These are phyloP conservation scores for Lathyrus oleraceus DNA, from an alignment of 306 rosid genomes.

Conservation along the genomic window DNA sequence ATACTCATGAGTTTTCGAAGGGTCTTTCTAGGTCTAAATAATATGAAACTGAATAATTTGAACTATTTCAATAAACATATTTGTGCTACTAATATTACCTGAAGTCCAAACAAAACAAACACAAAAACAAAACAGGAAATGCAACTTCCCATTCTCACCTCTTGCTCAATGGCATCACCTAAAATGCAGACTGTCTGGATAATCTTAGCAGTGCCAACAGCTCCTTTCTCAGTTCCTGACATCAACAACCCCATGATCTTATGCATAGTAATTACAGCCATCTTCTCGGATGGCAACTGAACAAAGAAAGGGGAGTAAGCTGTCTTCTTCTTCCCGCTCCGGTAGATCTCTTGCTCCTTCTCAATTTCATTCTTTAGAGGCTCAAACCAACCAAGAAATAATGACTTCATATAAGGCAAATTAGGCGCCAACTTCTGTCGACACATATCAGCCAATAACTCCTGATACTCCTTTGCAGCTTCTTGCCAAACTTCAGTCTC, in stretches of 20 bases:
- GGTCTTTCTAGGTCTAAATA: conserved; percentile 18
- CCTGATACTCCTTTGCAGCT: conserved; percentile 79
- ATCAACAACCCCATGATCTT: conserved; percentile 82
- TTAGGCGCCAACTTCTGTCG: conserved; percentile 86
- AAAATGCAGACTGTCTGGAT: conserved; percentile 60
- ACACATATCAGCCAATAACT: conserved; percentile 89
- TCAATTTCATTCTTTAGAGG: conserved; percentile 68
- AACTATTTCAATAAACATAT: conserved; percentile 15
- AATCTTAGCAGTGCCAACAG: conserved; percentile 61
- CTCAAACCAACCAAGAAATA: conserved; percentile 98
- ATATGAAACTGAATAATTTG: background rate
- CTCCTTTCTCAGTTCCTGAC: conserved; percentile 58
- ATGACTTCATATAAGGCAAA: conserved; percentile 81
- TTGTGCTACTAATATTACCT: background rate
- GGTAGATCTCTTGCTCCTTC: conserved; percentile 64
- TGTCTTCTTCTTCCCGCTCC: conserved; percentile 45
- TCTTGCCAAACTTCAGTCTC: conserved; percentile 90
- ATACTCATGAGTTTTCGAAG: conserved; percentile 23
- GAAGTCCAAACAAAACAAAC: background rate
- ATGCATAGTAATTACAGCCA: conserved; percentile 93
- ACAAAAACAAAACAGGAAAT: conserved; percentile 31
- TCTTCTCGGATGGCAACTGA: conserved; percentile 79
- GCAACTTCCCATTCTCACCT: conserved; percentile 67
- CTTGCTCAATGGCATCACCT: conserved; percentile 92
- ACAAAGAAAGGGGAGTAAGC: conserved; percentile 58